Conservation (phyloP, 768 basidiomycete genomes). For the Dioszegia crocea region DNA sequence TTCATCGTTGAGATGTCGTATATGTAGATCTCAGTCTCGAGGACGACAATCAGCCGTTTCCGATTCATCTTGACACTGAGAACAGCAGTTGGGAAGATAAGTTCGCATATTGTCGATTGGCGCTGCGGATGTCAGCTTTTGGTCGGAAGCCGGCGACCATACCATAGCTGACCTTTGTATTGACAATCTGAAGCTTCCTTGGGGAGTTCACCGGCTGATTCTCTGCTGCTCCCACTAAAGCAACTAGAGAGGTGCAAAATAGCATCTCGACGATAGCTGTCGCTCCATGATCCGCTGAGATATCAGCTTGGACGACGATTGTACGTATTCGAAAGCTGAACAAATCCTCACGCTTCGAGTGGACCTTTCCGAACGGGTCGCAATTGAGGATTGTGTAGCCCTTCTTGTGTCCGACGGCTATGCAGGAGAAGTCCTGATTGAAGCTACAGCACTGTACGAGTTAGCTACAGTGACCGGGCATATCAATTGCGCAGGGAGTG, state of each 20-base stretch:
- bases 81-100: slow-evolving; percentile 93
- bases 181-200: slow-evolving; percentile 92
- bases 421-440: slow-evolving; percentile 97
- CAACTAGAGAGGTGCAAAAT: slow-evolving; percentile 96
- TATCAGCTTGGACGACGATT: slow-evolving; percentile 5
- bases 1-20: slow-evolving; percentile 99
- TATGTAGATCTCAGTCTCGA: slow-evolving; percentile 97
- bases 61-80: slow-evolving; percentile 97
- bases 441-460: slow-evolving; percentile 61
- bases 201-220: slow-evolving; percentile 79
- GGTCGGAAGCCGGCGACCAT: background rate
- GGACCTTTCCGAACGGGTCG: slow-evolving; percentile 94
- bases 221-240: slow-evolving; percentile 91
- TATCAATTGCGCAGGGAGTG: background rate
- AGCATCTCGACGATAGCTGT: slow-evolving; percentile 98
- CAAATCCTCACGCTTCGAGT: slow-evolving; percentile 76
- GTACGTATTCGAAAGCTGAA: background rate
- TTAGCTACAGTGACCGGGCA: background rate
- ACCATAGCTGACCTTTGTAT: slow-evolving; percentile 77
- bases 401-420: slow-evolving; percentile 89
- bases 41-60: slow-evolving; percentile 89
- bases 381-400: slow-evolving; percentile 98
- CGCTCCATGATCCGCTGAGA: slow-evolving; percentile 74
- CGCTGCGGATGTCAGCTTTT: slow-evolving; percentile 56
- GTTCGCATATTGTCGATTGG: slow-evolving; percentile 97